These are phyloP conservation scores for Jacaranda copaia DNA, from an alignment of 257 asterid species.

Conservation along the genomic window DNA sequence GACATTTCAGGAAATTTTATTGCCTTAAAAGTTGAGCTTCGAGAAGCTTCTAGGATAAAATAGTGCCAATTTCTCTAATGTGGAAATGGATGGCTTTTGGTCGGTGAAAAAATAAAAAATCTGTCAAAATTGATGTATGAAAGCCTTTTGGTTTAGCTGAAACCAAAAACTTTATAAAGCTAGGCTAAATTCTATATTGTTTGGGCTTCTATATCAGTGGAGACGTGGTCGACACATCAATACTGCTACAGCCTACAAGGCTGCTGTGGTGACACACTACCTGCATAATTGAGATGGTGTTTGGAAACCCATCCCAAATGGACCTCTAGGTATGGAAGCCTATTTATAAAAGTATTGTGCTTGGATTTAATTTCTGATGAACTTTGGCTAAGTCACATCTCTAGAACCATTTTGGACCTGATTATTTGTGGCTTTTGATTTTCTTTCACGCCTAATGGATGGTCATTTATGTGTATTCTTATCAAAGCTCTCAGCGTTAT, in stretches of 20 bases:
- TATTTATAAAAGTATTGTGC: no score
- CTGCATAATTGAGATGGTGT: neutral
- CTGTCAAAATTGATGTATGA: neutral
- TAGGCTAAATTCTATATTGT: constrained; percentile 1
- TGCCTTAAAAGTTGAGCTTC: constrained; percentile 19
- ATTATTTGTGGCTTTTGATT: neutral
- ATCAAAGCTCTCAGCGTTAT: no score
- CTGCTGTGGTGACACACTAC: neutral
- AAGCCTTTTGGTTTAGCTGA: constrained; percentile 1
- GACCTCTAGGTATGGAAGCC: neutral
- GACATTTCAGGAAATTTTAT: constrained; percentile 8
- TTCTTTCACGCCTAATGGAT: neutral
- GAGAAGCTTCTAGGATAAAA: neutral
- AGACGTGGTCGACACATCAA: neutral
- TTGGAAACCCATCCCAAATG: neutral
- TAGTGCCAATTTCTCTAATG: neutral
- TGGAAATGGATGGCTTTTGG: neutral
- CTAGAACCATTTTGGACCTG: neutral
- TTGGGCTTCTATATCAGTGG: neutral
- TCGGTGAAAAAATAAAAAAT: neutral
- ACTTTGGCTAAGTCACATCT: neutral
- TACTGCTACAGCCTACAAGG: neutral
- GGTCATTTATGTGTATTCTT: no score
- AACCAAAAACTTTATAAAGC: neutral
- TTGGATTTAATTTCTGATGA: neutral